A percentile compares a stretch with the other conserved stretches of the same genome.
phyloP scores from a whole-genome alignment of 2,329 filamentous ascomycete species.

The Venturia aucupariae region DNA sequence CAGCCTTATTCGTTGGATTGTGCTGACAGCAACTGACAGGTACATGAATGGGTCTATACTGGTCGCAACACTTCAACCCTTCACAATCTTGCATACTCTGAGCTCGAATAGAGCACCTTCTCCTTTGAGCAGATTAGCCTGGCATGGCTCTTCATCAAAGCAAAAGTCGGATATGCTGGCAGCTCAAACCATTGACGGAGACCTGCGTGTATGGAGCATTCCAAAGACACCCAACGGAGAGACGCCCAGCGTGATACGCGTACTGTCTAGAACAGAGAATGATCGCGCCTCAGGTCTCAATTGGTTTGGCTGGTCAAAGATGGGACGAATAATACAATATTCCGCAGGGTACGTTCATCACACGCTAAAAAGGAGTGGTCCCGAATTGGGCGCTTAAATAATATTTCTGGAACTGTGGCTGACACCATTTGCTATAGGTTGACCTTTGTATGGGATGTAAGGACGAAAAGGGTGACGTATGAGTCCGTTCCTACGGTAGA shows the following conservation, averaged over 20 bases:
- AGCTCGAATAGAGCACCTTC: slow-evolving; percentile 77
- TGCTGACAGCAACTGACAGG: slow-evolving; percentile 36
- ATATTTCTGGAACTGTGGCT: not conserved
- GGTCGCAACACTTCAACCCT: slow-evolving; percentile 82
- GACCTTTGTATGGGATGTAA: slow-evolving; percentile 91
- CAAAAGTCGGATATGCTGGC: slow-evolving; percentile 98
- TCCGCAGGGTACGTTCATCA: slow-evolving; percentile 66
- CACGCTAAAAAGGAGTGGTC: slow-evolving; percentile 10
- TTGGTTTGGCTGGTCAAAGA: slow-evolving; percentile 98
- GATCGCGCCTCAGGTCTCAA: slow-evolving; percentile 62
- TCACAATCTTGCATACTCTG: slow-evolving; percentile 88
- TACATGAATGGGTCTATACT: slow-evolving; percentile 93
- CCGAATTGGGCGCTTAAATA: not conserved
- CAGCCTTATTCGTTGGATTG: not conserved
- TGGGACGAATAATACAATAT: slow-evolving; percentile 88
- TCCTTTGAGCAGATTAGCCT: slow-evolving; percentile 75
- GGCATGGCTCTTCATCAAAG: slow-evolving; percentile 92
- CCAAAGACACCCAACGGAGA: slow-evolving; percentile 68
- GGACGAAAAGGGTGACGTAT: slow-evolving; percentile 92
- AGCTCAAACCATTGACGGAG: slow-evolving; percentile 82
- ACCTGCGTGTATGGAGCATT: slow-evolving; percentile 93
- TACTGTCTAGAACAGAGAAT: slow-evolving; percentile 71
- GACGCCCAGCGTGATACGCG: slow-evolving; percentile 77
- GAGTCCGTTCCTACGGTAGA: slow-evolving; percentile 81
- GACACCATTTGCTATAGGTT: slow-evolving; percentile 42